Base-by-base conservation (phyloP, 345 rosid genomes). In the Brassica nigra region DNA sequence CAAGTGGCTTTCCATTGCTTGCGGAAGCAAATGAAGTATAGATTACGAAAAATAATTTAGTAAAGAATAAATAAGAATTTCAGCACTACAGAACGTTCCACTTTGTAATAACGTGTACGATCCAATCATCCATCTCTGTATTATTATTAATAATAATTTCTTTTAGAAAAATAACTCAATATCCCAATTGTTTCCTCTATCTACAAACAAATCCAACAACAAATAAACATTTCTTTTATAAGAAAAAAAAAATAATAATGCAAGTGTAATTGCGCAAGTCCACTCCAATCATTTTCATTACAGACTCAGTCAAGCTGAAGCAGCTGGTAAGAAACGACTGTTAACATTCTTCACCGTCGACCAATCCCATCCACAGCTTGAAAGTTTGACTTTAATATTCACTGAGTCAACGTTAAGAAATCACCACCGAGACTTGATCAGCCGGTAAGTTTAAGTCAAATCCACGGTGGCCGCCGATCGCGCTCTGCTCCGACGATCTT, bases 361-460 rank as follows among this genome's bases (percentile, higher is more conserved):
- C 73, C 33, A 73, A 37, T 34, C 54, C 54, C 54, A 44, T 44
- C 12, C 16, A 10, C 49, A 12, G 49, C 49, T 42, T 42, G 49
- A 42, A 10, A 42, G 49, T 42, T 42, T 42, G 49, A 42, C 49
- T n/a, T 14, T 5, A 42, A 42, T 42, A 42, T 42, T 10, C 14
- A 29, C 59, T 2, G 37, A 77, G 66, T 82, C 84, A 68, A 76
- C 79, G 55, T 63, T 54, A 76, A 37, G 74, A 55, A 4, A 4
- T 83, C 2, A 87, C 30, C 66, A 66, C 66, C 0, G 78, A 2
- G 39, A 77, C 81, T 71, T 81, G 84, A 62, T 82, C 78, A 0
- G 92, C 90, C 2, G 96, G 92, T 73, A 89, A 23, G 79, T 91
- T 91, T 33, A 91, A 76, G 84, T 91, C 97, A 81, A 91, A 88